phyloP scores from a whole-genome alignment of 257 asterid genomes.

The Capsicum pubescens region DNA sequence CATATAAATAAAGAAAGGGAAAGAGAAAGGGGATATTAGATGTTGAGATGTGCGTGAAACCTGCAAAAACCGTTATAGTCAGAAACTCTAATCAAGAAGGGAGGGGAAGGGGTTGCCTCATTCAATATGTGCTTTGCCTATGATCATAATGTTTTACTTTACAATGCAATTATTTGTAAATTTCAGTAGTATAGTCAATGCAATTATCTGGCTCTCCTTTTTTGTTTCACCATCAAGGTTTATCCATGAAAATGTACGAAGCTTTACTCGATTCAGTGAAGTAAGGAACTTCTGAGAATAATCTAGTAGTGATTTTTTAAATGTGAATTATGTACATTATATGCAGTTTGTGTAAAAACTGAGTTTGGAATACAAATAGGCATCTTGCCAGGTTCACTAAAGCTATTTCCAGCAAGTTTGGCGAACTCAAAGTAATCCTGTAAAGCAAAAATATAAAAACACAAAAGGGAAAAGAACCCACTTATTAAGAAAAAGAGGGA shows the following conservation, averaged over 20 bases:
- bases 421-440: neutral
- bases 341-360: neutral
- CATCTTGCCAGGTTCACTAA: neutral
- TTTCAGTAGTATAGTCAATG: neutral
- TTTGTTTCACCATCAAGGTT: neutral
- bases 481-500: neutral
- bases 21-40: neutral
- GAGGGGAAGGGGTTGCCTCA: neutral
- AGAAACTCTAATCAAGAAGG: neutral
- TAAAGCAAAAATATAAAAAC: neutral
- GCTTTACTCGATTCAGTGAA: neutral
- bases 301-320: neutral
- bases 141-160: neutral
- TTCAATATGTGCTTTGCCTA: neutral
- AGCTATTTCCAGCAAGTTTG: neutral
- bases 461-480: neutral
- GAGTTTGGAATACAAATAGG: neutral
- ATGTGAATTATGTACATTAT: slow-evolving; percentile 13
- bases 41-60: neutral
- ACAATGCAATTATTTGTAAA: neutral
- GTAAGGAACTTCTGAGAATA: neutral
- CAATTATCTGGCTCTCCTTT: neutral
- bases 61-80: neutral
- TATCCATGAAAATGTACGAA: neutral
- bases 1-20: neutral